Conservation (phyloP, 768 basidiomycete species). For the Scleroderma citrinum region DNA sequence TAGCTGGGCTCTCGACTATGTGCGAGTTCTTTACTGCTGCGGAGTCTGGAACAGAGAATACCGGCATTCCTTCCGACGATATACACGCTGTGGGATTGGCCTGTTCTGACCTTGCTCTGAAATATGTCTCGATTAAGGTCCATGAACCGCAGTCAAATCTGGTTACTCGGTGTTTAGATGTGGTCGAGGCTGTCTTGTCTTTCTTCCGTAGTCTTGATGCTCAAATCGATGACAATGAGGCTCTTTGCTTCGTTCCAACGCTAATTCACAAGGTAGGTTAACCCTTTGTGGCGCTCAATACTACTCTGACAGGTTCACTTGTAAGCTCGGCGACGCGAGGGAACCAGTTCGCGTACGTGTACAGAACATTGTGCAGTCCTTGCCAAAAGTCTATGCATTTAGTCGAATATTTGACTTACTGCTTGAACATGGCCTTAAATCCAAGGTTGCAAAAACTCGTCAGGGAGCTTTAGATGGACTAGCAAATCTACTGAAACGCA, state of each 20-base stretch:
- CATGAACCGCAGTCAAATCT: slow-evolving; percentile 91
- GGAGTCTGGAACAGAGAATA: slow-evolving; percentile 50
- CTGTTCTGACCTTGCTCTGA: slow-evolving; percentile 87
- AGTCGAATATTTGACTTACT: slow-evolving; percentile 87
- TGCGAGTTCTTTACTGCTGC: slow-evolving; percentile 68
- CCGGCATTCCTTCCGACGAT: slow-evolving; percentile 39
- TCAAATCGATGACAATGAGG: slow-evolving; percentile 82
- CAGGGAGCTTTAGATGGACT: slow-evolving; percentile 85
- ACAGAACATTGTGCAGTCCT: slow-evolving; percentile 74
- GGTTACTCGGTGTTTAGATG: slow-evolving; percentile 81
- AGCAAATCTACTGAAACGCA: slow-evolving; percentile 67
- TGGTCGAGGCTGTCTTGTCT: slow-evolving; percentile 69
- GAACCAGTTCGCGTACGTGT: slow-evolving; percentile 78
- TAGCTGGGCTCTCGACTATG: slow-evolving; percentile 68
- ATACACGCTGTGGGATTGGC: slow-evolving; percentile 66
- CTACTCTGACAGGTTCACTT: slow-evolving; percentile 2
- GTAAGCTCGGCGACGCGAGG: slow-evolving; percentile 86
- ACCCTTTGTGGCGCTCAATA: background rate
- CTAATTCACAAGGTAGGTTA: slow-evolving; percentile 77
- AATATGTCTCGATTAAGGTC: slow-evolving; percentile 87
- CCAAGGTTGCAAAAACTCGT: slow-evolving; percentile 88
- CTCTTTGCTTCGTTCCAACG: slow-evolving; percentile 82
- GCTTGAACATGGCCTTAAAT: slow-evolving; percentile 82
- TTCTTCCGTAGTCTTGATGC: slow-evolving; percentile 70
- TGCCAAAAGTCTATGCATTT: slow-evolving; percentile 89